A percentile compares a stretch with the other conserved stretches of the same genome.
Evolutionary conservation across 1,139 yeast species (phyloP).

Genomic region (Yamadazyma dendronema): DNA sequence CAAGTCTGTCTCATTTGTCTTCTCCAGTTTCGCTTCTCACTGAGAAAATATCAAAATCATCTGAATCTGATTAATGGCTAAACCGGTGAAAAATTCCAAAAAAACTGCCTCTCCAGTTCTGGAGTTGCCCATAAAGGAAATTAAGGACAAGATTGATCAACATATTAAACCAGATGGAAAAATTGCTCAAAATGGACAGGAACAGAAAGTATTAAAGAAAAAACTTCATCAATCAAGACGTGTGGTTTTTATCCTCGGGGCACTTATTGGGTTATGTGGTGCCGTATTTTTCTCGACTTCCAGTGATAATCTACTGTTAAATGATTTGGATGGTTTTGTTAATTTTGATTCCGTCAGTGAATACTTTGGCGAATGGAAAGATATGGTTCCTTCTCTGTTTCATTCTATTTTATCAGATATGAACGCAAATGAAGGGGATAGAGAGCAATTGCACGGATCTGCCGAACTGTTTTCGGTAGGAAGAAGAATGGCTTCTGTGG

Average conservation of each 20-base stretch:
- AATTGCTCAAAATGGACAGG: constrained; percentile 4
- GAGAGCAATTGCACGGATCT: constrained; percentile 45
- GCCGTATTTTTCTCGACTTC: constrained; percentile 63
- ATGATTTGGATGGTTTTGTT: constrained; percentile 53
- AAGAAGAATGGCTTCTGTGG: constrained; percentile 51
- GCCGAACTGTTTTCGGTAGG: constrained; percentile 92
- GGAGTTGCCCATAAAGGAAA: constrained; percentile 6
- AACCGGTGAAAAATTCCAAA: constrained; percentile 6
- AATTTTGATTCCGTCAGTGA: constrained; percentile 47
- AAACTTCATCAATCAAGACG: constrained; percentile 41
- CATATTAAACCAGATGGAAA: constrained; percentile 2
- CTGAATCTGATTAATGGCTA: constrained; percentile 7
- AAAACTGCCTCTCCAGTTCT: not conserved
- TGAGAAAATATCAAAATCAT: not conserved
- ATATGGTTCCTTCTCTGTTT: constrained; percentile 63
- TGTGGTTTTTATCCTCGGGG: constrained; percentile 54
- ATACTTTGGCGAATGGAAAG: constrained; percentile 55
- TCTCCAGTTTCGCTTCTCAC: no score
- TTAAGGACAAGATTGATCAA: constrained; percentile 8
- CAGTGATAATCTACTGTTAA: constrained; percentile 37
- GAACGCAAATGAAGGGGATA: constrained; percentile 28
- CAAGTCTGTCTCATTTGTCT: no score
- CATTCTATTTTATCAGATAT: constrained; percentile 60
- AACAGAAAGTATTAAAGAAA: constrained; percentile 18
- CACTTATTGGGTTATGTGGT: constrained; percentile 62